These are phyloP conservation scores for Fimicolochytrium jonesii DNA, from an alignment of 192 early-diverging fungal species.

Conservation along the genomic window DNA sequence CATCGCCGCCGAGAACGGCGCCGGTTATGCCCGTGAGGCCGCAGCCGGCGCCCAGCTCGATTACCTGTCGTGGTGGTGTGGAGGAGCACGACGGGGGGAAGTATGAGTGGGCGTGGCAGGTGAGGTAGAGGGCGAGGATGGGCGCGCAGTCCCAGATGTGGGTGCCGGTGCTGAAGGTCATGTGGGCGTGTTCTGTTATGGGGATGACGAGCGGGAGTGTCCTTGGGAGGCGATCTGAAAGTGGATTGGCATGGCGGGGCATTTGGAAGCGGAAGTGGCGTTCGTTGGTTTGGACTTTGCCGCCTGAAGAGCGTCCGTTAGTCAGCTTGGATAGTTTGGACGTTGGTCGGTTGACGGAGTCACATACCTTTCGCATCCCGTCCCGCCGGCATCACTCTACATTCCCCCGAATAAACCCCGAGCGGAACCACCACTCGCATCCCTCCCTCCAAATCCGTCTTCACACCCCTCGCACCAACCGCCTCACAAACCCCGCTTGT, in stretches of 20 bases:
- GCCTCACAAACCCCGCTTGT: background rate
- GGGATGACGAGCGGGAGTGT: conserved; percentile 1
- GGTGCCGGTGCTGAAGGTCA: conserved; percentile 20
- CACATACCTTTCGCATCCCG: background rate
- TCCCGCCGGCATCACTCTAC: background rate
- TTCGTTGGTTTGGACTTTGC: conserved; percentile 3
- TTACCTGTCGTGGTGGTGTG: background rate
- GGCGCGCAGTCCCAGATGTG: conserved; percentile 20
- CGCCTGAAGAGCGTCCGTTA: background rate
- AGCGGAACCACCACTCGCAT: background rate
- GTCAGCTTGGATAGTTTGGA: background rate
- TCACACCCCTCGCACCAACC: background rate
- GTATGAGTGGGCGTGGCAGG: background rate
- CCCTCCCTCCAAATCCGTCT: background rate
- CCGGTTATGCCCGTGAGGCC: conserved; percentile 2
- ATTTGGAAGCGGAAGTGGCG: conserved; percentile 8
- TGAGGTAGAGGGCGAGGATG: conserved; percentile 4
- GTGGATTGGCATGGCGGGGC: background rate
- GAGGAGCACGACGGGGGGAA: background rate
- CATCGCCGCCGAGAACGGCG: conserved; percentile 1
- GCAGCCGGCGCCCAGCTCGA: conserved; percentile 18
- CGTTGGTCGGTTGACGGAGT: background rate
- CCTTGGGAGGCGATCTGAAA: background rate
- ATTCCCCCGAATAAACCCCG: background rate
- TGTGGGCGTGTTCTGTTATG: conserved; percentile 13